Conservation (phyloP, 345 rosid genomes). For the Anastatica hierochuntica region DNA sequence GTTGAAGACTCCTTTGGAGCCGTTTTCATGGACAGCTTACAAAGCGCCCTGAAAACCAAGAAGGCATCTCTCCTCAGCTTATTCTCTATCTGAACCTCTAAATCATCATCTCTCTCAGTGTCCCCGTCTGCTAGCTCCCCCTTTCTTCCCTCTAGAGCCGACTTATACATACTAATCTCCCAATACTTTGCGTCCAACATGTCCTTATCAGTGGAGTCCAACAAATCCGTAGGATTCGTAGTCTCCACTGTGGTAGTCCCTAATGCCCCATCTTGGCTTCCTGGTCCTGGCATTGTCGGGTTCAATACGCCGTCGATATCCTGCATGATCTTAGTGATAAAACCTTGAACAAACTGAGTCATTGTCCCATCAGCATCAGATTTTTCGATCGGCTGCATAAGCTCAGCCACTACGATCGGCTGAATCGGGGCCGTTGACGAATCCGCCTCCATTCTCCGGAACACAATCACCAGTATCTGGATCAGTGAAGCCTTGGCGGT, state of each 20-base stretch:
- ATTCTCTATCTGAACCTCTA: constrained; percentile 97
- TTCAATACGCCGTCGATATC: constrained; percentile 65
- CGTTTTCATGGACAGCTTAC: constrained; percentile 95
- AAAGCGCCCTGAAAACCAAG: constrained; percentile 91
- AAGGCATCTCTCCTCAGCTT: constrained; percentile 94
- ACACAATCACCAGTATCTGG: constrained; percentile 91
- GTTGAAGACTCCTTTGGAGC: constrained; percentile 81
- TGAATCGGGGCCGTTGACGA: constrained; percentile 82
- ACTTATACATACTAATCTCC: constrained; percentile 99
- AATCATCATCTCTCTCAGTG: constrained; percentile 72
- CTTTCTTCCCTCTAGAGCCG: constrained; percentile 93
- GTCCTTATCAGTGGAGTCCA: constrained; percentile 77
- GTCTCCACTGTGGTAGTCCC: constrained; percentile 54
- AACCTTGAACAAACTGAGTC: constrained; percentile 83
- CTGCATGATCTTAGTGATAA: constrained; percentile 61
- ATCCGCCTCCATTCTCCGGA: constrained; percentile 98
- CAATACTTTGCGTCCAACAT: constrained; percentile 98
- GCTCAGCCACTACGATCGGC: constrained; percentile 92
- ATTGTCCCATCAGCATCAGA: constrained; percentile 66
- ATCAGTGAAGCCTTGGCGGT: constrained; percentile 94
- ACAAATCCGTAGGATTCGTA: constrained; percentile 58
- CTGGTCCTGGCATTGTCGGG: constrained; percentile 36
- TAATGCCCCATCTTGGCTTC: constrained; percentile 44
- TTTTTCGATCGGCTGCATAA: constrained; percentile 80
- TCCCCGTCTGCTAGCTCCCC: constrained; percentile 87